These are phyloP conservation scores for Epichloe sp. DNA, from an alignment of 2,329 filamentous ascomycete species.

Conservation along the genomic window DNA sequence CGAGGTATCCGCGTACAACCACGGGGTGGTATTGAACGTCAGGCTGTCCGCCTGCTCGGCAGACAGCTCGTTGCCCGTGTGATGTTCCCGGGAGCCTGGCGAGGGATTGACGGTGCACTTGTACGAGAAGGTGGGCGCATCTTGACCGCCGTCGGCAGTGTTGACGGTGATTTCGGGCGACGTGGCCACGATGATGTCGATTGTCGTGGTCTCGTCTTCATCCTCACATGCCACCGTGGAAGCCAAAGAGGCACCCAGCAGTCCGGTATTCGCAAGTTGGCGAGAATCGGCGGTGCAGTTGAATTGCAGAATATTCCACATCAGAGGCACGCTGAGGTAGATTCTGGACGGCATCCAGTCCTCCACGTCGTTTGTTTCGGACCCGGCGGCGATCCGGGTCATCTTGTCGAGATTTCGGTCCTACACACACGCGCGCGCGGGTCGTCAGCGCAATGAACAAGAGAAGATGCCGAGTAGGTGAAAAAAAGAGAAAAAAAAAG, in stretches of 20 bases:
- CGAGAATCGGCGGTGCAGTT: conserved; percentile 26
- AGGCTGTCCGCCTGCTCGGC: conserved; percentile 23
- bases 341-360: conserved; percentile 41
- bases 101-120: conserved; percentile 15
- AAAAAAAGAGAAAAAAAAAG: no score
- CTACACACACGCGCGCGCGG: conserved; percentile 17
- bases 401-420: conserved; percentile 34
- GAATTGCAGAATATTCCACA: conserved; percentile 40
- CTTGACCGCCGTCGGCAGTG: conserved; percentile 36
- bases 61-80: conserved; percentile 16
- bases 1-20: conserved; percentile 29
- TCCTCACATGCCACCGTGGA: conserved; percentile 18
- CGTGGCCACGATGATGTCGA: conserved; percentile 38
- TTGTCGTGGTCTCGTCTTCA: conserved; percentile 22
- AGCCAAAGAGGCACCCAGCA: conserved; percentile 30
- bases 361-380: conserved; percentile 32
- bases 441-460: background rate
- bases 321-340: conserved; percentile 36
- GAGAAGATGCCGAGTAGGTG: no score
- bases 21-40: conserved; percentile 28
- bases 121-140: conserved; percentile 29
- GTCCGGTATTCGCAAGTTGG: conserved; percentile 21
- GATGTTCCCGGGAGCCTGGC: conserved; percentile 12
- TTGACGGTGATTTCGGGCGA: conserved; percentile 38
- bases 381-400: conserved; percentile 34